Evolutionary conservation across 1,284 basidiomycete genomes (phyloP), one percentile per base, ranked within the genome.

Genomic region (Veloboletus limbatus): DNA sequence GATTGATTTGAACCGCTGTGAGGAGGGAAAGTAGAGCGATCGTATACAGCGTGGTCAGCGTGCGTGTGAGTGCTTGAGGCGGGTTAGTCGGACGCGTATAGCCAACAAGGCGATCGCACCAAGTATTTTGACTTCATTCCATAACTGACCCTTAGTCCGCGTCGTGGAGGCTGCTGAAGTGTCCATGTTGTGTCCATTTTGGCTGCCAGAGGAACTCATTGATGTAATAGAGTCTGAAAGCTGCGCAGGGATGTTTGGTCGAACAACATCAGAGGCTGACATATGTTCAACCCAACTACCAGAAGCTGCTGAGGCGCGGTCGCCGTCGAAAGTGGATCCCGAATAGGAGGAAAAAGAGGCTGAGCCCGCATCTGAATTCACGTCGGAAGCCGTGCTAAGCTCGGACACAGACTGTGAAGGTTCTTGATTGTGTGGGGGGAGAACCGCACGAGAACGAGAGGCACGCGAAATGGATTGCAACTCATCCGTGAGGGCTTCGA

Each of bases 21-120:
- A 93, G 79, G 9, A 96, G 74, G 3, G 86, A 79, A 28, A 96
- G 78, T 22, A 96, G 78, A 18, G 87, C 85, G 31, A 84, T 79
- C 4, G 89, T 81, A 65, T 96, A 96, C 16, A 95, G 67, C 1
- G 85, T 80, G 8, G 92, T 93, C 34, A 96, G 67, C n/a, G 88
- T 86, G 41, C 92, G 77, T 4, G 91, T 91, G 58, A 96, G 81
- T 2, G 92, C 87, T 92, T 17, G 48, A 14, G 9, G 38, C 21
- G 34, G 14, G 27, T 56, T 24, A 56, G 42, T 24, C 36, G 14
- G 37, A 17, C 11, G 25, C 18, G 45, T 34, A 14, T 14, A 30
- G 4, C 9, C 33, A 40, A 17, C 9, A 44, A 30, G 4, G 26
- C 5, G 25, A 39, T 63, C 79, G 45, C 57, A 91, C 89, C 83